Evolutionary conservation across 768 basidiomycete genomes (phyloP), one percentile per base, ranked within the genome.

Genomic region (Tylopilus felleus): DNA sequence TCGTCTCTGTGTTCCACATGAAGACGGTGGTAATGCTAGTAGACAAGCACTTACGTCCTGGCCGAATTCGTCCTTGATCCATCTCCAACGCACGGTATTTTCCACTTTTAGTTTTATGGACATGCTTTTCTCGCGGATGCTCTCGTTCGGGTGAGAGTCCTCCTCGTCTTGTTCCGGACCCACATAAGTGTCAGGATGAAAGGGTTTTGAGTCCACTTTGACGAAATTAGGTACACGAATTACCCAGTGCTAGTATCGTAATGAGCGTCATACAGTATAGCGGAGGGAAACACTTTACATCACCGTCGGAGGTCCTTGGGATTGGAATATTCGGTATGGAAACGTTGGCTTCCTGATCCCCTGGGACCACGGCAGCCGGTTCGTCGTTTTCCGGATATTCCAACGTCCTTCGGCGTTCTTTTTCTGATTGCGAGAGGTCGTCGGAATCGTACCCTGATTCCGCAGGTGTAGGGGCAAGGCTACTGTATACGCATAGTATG

Each of bases 51-150:
- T 75, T 64, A 95, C 95, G 63, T 90, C 87, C 64, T 83, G 74
- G 7, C 86, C 90, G 38, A 77, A 74, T 52, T 80, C 80, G 59
- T 90, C 88, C 67, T 88, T 89, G 1, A 78, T 77, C 97, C 97
- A 99, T 62, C 86, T 84, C 97, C 97, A 99, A 36, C 97, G 81
- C 19, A 98, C 79, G 6, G 94, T 95, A 69, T 97, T 97, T 75
- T 93, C 91, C 8, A 97, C 90, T 60, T 90, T 87, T 46, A 91
- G 80, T 67, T 91, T 93, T 64, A 91, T 86, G 41, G 83, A 79
- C 85, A 89, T 90, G 52, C 86, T 88, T 71, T 85, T 86, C 70
- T 91, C 88, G 49, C 85, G 83, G 22, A 84, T 70, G 14, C 77
- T 83, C 52, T 85, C 84, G 10, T 74, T 78, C 48, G 80, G 75